Evolutionary conservation across 495 filamentous ascomycete species (phyloP).

Genomic region (Daldinia childiae): DNA sequence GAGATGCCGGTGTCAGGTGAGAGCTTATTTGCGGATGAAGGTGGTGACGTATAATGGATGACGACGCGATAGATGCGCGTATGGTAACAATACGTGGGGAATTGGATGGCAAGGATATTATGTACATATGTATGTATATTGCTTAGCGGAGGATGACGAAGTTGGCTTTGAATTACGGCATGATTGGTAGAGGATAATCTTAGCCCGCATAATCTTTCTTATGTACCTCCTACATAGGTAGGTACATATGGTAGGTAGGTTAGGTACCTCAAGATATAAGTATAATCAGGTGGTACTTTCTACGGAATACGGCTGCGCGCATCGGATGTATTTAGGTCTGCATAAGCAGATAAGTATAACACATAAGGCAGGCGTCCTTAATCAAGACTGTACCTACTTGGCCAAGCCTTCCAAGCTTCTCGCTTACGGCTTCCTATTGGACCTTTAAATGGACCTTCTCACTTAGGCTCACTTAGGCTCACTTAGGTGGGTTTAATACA

Average conservation of each 20-base stretch:
- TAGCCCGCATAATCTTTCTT: neutral
- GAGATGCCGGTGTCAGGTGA: too few relatives aligned
- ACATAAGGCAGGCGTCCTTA: neutral
- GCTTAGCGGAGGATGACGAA: neutral
- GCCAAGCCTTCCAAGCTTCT: constrained; percentile 1
- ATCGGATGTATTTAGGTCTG: too few relatives aligned
- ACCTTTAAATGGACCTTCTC: neutral
- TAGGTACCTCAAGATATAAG: too few relatives aligned
- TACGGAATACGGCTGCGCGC: too few relatives aligned
- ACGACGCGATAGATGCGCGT: neutral
- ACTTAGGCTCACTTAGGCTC: constrained; percentile 1
- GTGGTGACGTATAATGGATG: neutral
- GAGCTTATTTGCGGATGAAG: too few relatives aligned
- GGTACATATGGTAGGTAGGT: too few relatives aligned
- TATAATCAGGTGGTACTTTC: too few relatives aligned
- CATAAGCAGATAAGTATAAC: too few relatives aligned
- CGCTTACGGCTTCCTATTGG: neutral
- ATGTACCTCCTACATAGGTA: too few relatives aligned
- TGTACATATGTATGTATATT: neutral
- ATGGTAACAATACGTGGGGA: neutral
- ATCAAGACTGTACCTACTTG: neutral
- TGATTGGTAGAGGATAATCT: neutral
- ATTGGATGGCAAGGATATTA: neutral
- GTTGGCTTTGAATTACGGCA: neutral
- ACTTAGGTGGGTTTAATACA: neutral